Percentiles rank a stretch among this genome's conserved stretches.
Evolutionary conservation across 345 rosid genomes (phyloP).

Genomic region (Boechera divaricarpa): DNA sequence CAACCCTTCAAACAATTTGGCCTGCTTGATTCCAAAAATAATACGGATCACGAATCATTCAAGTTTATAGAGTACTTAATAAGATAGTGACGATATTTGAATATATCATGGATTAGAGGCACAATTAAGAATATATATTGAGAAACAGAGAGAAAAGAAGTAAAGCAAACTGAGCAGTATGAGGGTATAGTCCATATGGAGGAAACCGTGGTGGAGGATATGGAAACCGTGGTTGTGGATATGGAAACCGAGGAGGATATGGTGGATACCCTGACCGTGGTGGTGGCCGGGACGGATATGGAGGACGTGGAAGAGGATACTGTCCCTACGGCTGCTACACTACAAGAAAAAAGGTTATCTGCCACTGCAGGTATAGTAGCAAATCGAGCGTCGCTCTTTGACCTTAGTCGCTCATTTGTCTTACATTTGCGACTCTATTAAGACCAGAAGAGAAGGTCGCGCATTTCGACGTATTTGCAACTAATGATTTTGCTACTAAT

Average conservation of each 20-base stretch:
- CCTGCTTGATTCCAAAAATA: not conserved
- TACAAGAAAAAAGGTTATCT: too few species aligned
- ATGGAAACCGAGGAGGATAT: conserved; percentile 3
- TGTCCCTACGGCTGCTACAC: conserved; percentile 30
- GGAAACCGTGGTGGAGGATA: conserved; percentile 1
- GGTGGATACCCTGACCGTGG: too few species aligned
- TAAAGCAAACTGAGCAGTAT: conserved; percentile 23
- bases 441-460: too few species aligned
- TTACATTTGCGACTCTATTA: too few species aligned
- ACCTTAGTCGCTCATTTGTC: too few species aligned
- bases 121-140: not conserved
- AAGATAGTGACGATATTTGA: not conserved
- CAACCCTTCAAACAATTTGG: not conserved
- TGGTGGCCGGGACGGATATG: not conserved
- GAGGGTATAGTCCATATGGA: conserved; percentile 3
- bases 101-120: not conserved
- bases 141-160: conserved; percentile 4
- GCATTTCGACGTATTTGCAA: too few species aligned
- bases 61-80: too few species aligned
- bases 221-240: not conserved
- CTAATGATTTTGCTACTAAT: too few species aligned
- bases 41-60: not conserved
- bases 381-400: too few species aligned
- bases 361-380: too few species aligned
- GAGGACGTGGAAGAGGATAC: conserved; percentile 31